These are phyloP conservation scores for Westerdykella ornata DNA, from an alignment of 2,329 filamentous ascomycete species.

Conservation along the genomic window DNA sequence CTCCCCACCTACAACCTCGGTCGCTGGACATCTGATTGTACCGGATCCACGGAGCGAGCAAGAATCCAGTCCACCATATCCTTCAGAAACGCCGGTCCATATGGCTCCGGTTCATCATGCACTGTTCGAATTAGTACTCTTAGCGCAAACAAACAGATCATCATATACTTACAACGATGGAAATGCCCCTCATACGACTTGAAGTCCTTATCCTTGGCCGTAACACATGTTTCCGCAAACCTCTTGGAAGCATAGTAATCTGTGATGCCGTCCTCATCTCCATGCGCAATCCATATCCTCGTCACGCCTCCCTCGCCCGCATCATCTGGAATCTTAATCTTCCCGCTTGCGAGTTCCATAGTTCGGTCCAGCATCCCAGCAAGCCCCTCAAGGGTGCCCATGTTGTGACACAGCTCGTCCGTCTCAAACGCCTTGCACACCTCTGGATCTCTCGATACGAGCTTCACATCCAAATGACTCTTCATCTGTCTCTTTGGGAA, in stretches of 20 bases:
- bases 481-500: conserved; percentile 62
- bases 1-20: conserved; percentile 24
- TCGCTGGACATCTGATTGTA: conserved; percentile 24
- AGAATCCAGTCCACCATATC: conserved; percentile 35
- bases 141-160: background rate
- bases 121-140: conserved; percentile 23
- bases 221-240: conserved; percentile 37
- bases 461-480: conserved; percentile 57
- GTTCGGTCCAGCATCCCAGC: conserved; percentile 72
- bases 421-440: conserved; percentile 55
- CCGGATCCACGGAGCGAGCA: conserved; percentile 26
- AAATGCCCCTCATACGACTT: conserved; percentile 70
- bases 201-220: conserved; percentile 36
- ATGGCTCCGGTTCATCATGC: conserved; percentile 33
- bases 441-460: conserved; percentile 61
- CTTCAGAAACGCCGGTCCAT: conserved; percentile 30
- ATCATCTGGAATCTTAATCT: conserved; percentile 40
- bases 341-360: conserved; percentile 52
- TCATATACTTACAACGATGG: conserved; percentile 54
- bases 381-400: conserved; percentile 76
- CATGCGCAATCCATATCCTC: conserved; percentile 67
- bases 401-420: conserved; percentile 72
- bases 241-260: conserved; percentile 36
- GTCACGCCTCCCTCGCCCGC: conserved; percentile 50
- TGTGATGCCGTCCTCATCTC: conserved; percentile 56